These are phyloP conservation scores for Hypericum perforatum DNA, from an alignment of 345 rosid species.

Conservation along the genomic window DNA sequence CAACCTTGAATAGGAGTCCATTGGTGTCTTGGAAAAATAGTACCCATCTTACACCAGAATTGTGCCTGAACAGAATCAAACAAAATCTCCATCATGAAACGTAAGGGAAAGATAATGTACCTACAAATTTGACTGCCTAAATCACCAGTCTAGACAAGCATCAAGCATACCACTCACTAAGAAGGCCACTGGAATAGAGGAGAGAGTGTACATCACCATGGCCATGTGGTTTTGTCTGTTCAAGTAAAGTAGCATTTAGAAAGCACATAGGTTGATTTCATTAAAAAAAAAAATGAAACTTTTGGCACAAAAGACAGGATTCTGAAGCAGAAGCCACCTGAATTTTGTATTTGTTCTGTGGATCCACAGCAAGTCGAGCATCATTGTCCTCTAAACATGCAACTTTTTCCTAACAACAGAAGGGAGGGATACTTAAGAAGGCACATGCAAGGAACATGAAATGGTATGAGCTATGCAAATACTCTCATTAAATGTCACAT, in stretches of 20 bases:
- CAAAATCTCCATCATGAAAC: background rate
- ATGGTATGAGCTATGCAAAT: background rate
- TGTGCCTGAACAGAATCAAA: slow-evolving; percentile 40
- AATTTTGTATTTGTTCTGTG: slow-evolving; percentile 66
- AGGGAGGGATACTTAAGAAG: slow-evolving; percentile 2
- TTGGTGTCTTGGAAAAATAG: slow-evolving; percentile 96
- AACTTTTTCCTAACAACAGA: slow-evolving; percentile 73
- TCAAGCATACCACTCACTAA: slow-evolving; percentile 49
- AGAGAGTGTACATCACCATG: slow-evolving; percentile 96
- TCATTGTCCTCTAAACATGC: slow-evolving; percentile 93
- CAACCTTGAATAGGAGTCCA: slow-evolving; percentile 93
- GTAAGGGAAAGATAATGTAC: slow-evolving; percentile 3
- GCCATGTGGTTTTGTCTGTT: slow-evolving; percentile 94
- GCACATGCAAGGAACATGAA: background rate
- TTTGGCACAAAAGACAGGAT: background rate
- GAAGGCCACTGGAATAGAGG: slow-evolving; percentile 78
- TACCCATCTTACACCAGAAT: slow-evolving; percentile 75
- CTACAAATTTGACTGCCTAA: slow-evolving; percentile 1
- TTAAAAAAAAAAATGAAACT: background rate
- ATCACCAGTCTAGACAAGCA: slow-evolving; percentile 11
- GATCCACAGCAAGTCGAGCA: slow-evolving; percentile 79
- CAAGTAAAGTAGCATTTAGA: slow-evolving; percentile 16
- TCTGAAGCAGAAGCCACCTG: slow-evolving; percentile 39
- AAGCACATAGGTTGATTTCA: background rate
- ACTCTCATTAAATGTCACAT: slow-evolving; percentile 3